Evolutionary conservation across 768 basidiomycete species (phyloP).

Genomic region (Lactarius pseudohatsudake): DNA sequence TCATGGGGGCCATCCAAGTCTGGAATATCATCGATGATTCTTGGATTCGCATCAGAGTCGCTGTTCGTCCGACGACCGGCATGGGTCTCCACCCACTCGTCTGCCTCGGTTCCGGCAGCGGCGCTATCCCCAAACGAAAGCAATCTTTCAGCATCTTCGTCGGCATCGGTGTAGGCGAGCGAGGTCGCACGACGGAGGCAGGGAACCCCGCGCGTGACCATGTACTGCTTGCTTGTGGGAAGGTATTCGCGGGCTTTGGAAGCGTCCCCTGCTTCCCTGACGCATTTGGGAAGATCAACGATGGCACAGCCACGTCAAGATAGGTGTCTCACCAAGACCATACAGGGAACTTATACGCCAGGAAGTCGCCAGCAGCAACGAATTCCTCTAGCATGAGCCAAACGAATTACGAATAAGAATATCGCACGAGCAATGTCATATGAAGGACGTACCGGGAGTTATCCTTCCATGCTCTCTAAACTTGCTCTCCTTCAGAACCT

Average conservation of each 20-base stretch:
- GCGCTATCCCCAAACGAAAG: conserved; percentile 76
- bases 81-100: conserved; percentile 99
- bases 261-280: conserved; percentile 90
- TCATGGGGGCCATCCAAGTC: conserved; percentile 68
- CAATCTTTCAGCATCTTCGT: conserved; percentile 94
- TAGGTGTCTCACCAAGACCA: conserved; percentile 80
- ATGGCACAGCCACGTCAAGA: conserved; percentile 14
- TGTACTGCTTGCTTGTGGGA: conserved; percentile 95
- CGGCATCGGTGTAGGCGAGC: conserved; percentile 90
- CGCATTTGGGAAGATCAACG: conserved; percentile 16
- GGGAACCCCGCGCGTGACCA: conserved; percentile 94
- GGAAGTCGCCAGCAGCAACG: conserved; percentile 95
- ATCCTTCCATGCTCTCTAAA: conserved; percentile 99
- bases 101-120: conserved; percentile 54
- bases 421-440: conserved; percentile 22
- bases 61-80: conserved; percentile 63
- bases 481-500: conserved; percentile 97
- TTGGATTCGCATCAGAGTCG: conserved; percentile 57
- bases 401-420: conserved; percentile 26
- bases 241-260: conserved; percentile 87
- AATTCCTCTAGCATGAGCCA: conserved; percentile 79
- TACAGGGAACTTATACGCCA: conserved; percentile 97
- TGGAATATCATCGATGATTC: conserved; percentile 81
- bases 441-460: conserved; percentile 68
- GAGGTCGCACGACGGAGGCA: conserved; percentile 92